Base-by-base conservation (phyloP, 768 basidiomycete genomes). In the Podaxis sp. region DNA sequence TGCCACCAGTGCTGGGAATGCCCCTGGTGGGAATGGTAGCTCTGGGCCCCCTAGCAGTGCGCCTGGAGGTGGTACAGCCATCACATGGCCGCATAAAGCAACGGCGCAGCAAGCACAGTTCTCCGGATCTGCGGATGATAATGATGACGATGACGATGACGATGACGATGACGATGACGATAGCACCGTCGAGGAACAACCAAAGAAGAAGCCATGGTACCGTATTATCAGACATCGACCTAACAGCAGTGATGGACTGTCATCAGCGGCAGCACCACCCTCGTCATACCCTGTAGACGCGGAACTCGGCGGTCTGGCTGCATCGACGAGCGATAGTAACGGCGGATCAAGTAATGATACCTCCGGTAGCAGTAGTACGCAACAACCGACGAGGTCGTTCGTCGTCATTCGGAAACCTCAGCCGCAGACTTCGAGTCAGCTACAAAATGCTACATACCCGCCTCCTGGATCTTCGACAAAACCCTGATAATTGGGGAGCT, bases 151-250 rank as follows among this genome's bases (percentile, higher is more conserved):
- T 18, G 65, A 66, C 13, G 66, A 64, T 40, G 66, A 63, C 48
- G 65, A 65, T 18, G 65, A 66, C 13, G 66, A 64, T 7, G 70
- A 70, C 11, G 73, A 77, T 35, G 74, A 75, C 25, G 76, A 76
- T 55, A 77, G 75, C 51, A 81, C 77, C 56, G 76, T 71, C 10
- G 73, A 76, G 50, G 71, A 74, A 38, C 70, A 70, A 50, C 63
- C 66, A 47, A 79, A 79, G 63, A 79, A 80, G 35, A 87, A 77
- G 75, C 88, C 85, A n/a, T 91, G 89, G 89, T 89, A 84, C 68
- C 82, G 83, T 56, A 69, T 89, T 21, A 77, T 85, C 37, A 79
- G 84, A 61, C 78, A 76, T 67, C 79, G 88, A 53, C 79, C 82
- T 36, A 81, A 86, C 62, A 88, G 86, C 65, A 85, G 80, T 61